phyloP scores from a whole-genome alignment of 2,329 filamentous ascomycete genomes.

The Lithohypha guttulata region DNA sequence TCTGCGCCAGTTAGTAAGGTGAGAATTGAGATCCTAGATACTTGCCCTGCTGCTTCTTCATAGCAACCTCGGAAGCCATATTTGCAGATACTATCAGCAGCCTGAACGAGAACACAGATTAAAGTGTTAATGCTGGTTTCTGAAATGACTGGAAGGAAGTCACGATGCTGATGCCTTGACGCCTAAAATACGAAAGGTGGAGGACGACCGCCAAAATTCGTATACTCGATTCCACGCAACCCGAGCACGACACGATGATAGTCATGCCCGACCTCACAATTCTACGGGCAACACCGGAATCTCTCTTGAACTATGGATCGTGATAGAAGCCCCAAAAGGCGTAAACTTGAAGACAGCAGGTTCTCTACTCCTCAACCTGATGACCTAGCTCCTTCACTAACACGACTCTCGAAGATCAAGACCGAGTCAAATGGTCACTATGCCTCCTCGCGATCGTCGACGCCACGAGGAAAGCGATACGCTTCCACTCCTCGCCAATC shows the following conservation, averaged over 20 bases:
- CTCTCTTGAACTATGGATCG: constrained; percentile 32
- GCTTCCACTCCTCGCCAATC: constrained; percentile 36
- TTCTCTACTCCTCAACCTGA: constrained; percentile 41
- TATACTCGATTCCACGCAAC: too few species aligned
- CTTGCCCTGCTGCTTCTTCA: constrained; percentile 38
- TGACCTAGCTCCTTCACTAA: constrained; percentile 30
- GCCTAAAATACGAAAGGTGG: background rate
- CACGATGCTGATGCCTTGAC: background rate
- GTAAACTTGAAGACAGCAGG: constrained; percentile 55
- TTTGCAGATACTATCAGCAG: background rate
- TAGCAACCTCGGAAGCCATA: constrained; percentile 20
- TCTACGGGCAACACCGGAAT: too few species aligned
- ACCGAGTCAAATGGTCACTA: constrained; percentile 13
- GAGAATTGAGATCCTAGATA: too few species aligned
- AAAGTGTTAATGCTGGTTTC: background rate
- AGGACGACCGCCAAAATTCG: too few species aligned
- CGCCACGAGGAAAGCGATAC: constrained; percentile 25
- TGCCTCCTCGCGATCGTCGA: constrained; percentile 25
- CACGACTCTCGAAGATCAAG: constrained; percentile 30
- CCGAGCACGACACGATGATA: too few species aligned
- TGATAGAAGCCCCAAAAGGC: constrained; percentile 50
- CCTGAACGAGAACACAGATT: background rate
- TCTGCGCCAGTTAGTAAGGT: too few species aligned
- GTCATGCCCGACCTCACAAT: too few species aligned
- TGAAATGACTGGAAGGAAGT: background rate